Evolutionary conservation across 345 rosid species (phyloP), one percentile per base, ranked within the genome.

Genomic region (Iberis pinnata): DNA sequence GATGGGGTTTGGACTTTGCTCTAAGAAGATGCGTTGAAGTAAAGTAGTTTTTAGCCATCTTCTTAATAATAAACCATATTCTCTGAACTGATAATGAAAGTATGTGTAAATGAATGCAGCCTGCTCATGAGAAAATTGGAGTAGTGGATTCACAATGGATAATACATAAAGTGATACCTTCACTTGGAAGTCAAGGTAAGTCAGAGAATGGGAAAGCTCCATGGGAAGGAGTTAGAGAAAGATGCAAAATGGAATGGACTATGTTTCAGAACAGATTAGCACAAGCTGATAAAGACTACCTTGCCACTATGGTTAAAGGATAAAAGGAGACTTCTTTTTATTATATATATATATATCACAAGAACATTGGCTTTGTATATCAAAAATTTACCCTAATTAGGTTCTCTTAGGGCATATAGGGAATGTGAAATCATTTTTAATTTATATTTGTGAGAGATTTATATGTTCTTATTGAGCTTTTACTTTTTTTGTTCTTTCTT

Each of bases 1-100:
- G 99, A 25, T 93, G 99, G 99, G 97, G 99, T 58, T 94, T 93
- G 16, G 99, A 93, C 69, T 93, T 93, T 22, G 80, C 97, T 50
- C 85, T 93, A 5, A 66, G 94, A 63, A 86, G 66, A 75, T 93
- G 99, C 22, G 84, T 93, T 0, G 94, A 88, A 84, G 99, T 81
- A 13, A 22, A 29, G 43, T 16, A 15, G 53, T 12, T 22, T 31
- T 10, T 40, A 26, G n/a, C n/a, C 39, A 39, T 20, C 12, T 15
- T 1, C 14, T 39, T 56, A 13, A 12, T n/a, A n/a, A n/a, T n/a
- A 32, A 13, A 26, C 25, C n/a, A n/a, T n/a, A n/a, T n/a, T n/a
- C 18, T 40, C 14, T 3, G 19, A 13, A 16, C 54, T n/a, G n/a
- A n/a, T n/a, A n/a, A n/a, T n/a, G n/a, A n/a, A 26, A 26, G 29